Conservation (phyloP, 2,329 filamentous ascomycete genomes). For the Fusarium hostae region DNA sequence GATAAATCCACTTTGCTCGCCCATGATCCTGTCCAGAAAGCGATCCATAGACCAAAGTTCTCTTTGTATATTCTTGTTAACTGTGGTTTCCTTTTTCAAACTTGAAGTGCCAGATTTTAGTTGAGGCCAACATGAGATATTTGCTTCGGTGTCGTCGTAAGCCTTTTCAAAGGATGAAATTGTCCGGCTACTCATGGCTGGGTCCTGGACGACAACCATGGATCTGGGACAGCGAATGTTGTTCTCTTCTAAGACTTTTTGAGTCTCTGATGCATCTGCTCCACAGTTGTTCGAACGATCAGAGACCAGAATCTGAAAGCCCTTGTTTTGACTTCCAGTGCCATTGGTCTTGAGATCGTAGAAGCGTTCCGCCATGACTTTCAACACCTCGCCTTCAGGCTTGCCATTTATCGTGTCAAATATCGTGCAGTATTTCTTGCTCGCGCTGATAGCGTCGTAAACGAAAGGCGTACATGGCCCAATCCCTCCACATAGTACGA, state of each 20-base stretch:
- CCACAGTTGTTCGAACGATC: slow-evolving; percentile 1
- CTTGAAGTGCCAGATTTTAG: too few relatives aligned
- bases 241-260: accelerated
- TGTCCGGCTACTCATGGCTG: slow-evolving; percentile 16
- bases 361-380: background rate
- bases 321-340: accelerated
- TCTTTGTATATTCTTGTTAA: accelerated
- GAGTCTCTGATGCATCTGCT: background rate
- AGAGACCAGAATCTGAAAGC: background rate
- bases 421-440: background rate
- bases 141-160: background rate
- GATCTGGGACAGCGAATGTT: background rate
- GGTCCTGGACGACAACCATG: slow-evolving; percentile 10
- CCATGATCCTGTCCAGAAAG: slow-evolving; percentile 11
- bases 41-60: slow-evolving; percentile 28
- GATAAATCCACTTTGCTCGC: accelerated
- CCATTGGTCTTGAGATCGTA: background rate
- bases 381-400: slow-evolving; percentile 19
- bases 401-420: background rate
- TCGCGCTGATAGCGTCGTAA: slow-evolving; percentile 9
- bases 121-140: too few relatives aligned
- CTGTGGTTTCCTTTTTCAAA: accelerated
- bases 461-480: slow-evolving; percentile 12
- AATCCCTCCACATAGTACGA: slow-evolving; percentile 8
- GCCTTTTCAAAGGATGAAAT: background rate